Evolutionary conservation across 371 early-diverging fungal species (phyloP).

Genomic region (Mortierella polycephala): DNA sequence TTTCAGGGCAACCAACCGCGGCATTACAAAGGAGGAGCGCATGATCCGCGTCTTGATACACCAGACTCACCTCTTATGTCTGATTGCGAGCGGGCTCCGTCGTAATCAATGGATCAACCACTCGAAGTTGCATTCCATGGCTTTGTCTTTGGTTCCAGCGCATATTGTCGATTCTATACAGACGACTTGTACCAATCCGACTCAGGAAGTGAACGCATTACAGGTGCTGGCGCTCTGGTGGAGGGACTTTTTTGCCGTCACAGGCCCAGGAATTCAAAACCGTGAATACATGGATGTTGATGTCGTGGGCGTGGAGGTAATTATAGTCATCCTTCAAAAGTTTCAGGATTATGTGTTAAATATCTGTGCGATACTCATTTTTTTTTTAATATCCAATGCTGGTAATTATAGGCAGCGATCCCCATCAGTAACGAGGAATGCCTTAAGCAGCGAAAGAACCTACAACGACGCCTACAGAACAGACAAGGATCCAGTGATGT

Average conservation of each 20-base stretch:
- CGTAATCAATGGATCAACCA: conserved; percentile 62
- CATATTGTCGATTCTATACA: conserved; percentile 36
- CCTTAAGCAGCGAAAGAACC: conserved; percentile 35
- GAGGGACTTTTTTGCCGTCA: conserved; percentile 61
- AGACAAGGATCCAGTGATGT: conserved; percentile 60
- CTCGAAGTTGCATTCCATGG: conserved; percentile 40
- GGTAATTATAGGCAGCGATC: conserved; percentile 21
- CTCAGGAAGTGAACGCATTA: conserved; percentile 48
- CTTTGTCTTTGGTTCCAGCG: conserved; percentile 30
- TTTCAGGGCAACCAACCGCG: conserved; percentile 20
- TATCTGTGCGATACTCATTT: neutral
- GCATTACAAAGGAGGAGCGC: conserved; percentile 58
- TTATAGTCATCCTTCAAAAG: neutral
- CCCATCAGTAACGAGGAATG: conserved; percentile 23
- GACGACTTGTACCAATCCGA: neutral
- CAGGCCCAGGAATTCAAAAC: conserved; percentile 57
- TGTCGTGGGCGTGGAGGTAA: conserved; percentile 31
- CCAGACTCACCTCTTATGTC: conserved; percentile 59
- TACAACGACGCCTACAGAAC: conserved; percentile 33
- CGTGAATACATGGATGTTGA: conserved; percentile 54
- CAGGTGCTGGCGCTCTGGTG: conserved; percentile 70
- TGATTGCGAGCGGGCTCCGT: conserved; percentile 55
- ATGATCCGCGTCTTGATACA: conserved; percentile 56
- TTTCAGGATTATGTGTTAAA: too few species aligned
- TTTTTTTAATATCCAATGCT: neutral